Evolutionary conservation across 106 monocot genomes (phyloP), one percentile per base, ranked within the genome.

Genomic region (Xerophyta viscosa): DNA sequence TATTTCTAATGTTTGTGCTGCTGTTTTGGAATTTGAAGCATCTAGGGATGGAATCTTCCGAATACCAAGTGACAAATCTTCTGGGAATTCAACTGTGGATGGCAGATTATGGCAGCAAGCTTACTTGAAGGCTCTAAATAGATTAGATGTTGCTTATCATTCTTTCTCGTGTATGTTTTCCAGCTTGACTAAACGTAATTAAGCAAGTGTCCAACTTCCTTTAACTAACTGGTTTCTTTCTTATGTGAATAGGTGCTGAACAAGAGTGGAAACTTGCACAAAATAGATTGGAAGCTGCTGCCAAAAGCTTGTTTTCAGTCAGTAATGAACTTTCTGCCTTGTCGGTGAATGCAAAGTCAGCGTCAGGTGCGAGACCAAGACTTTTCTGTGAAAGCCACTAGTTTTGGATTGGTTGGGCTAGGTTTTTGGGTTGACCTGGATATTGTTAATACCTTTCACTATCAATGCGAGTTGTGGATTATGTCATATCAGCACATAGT

Each of bases 21-120:
- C 79, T 66, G 66, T 98, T 3, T 60, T 90, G 50, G 98, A 90
- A 65, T 86, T 86, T 80, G 98, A 98, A 75, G 84, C 86, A 63
- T 98, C 98, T 27, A 76, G 98, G 61, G 98, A 90, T 66, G 90
- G 82, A 37, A 42, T 90, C 59, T 79, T 69, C 43, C 49, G 67
- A 46, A 58, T 72, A 23, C 63, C 72, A 14, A 65, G 60, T 11
- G 85, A 86, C 15, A 64, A 64, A 57, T 59, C 77, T 48, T 60
- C 64, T 72, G 61, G 61, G 23, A 46, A 48, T 30, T 50, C 57
- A 44, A 45, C 47, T 20, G 65, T 24, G 33, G 82, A 86, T 58
- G 69, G 84, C 20, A 72, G 70, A 80, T 17, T 48, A 54, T 90
- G 89, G 90, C 86, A 98, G 63, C 67, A 82, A 70, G 41, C 73